Evolutionary conservation across 2,329 filamentous ascomycete species (phyloP), one percentile per base, ranked within the genome.

Genomic region (Onygenales sp.): DNA sequence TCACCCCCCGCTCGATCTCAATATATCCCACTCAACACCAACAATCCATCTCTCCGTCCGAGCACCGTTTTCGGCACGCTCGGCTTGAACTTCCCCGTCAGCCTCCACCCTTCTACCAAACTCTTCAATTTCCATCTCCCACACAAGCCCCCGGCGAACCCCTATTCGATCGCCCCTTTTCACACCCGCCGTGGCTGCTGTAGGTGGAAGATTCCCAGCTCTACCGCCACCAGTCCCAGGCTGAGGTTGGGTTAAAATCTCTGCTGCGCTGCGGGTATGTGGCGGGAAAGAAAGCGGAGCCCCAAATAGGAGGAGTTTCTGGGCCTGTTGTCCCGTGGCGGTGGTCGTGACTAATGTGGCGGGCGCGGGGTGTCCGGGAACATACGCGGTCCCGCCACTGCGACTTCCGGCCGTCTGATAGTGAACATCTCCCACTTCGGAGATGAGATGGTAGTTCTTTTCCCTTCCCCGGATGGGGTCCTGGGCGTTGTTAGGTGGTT

Each of bases 11-110:
- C 21, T n/a, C 5, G 5, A 14, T 46, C 38, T 21, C 46, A 60
- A 32, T n/a, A 72, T 43, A 54, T 71, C 68, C 71, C 71, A 73
- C 55, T 72, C 68, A 60, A 70, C 64, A 21, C 62, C 64, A 21
- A 73, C 63, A 11, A 68, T 56, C 68, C 71, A 73, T 31, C 54
- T 60, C 32, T 62, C 59, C 35, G 27, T 48, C 7, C 21, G 10
- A 36, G 43, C 44, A 1, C 38, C 52, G 27, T 7, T 33, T 7
- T 27, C 31, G 41, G 43, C 46, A 32, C 36, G 36, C 36, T 39
- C 3, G 3, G 7, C 36, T 39, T 7, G 36, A 27, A 27, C 35
- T 27, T 27, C 33, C 35, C 17, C 5, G 11, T 42, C 48, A 5
- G n/a, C 17, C 7, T 46, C 42, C 21, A 49, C n/a, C 0, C 27